phyloP scores from a whole-genome alignment of 2,329 filamentous ascomycete species.

The Aureobasidium sp. region DNA sequence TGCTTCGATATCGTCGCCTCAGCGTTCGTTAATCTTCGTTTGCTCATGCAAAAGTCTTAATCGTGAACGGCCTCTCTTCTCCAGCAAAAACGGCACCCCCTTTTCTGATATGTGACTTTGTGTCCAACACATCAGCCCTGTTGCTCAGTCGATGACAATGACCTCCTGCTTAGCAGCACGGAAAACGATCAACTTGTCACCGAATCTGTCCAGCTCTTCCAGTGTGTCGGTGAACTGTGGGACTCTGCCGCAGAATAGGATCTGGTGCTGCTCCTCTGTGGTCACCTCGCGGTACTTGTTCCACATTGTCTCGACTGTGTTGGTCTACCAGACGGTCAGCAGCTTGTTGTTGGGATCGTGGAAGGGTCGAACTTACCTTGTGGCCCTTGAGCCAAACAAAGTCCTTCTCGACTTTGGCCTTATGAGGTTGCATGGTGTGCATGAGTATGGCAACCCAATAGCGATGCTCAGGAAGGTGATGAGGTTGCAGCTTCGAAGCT shows the following conservation, averaged over 20 bases:
- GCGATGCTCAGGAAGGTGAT: conserved; percentile 21
- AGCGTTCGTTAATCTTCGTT: background rate
- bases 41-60: background rate
- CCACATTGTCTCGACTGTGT: conserved; percentile 29
- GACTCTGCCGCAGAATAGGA: conserved; percentile 22
- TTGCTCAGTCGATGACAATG: background rate
- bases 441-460: conserved; percentile 31
- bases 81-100: background rate
- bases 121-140: too few species aligned
- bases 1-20: background rate
- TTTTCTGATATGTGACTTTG: background rate
- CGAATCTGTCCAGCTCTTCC: conserved; percentile 27
- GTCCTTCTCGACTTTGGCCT: conserved; percentile 21
- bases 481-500: conserved; percentile 20
- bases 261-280: conserved; percentile 20
- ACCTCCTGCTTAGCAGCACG: conserved; percentile 17
- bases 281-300: conserved; percentile 20
- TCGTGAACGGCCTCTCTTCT: background rate
- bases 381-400: conserved; percentile 31
- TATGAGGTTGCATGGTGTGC: conserved; percentile 15
- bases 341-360: background rate
- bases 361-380: conserved; percentile 4
- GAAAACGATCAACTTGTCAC: conserved; percentile 27
- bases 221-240: conserved; percentile 20
- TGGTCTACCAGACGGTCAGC: conserved; percentile 15